phyloP scores from a whole-genome alignment of 148 eudicot genomes.

The Fagopyrum tataricum region DNA sequence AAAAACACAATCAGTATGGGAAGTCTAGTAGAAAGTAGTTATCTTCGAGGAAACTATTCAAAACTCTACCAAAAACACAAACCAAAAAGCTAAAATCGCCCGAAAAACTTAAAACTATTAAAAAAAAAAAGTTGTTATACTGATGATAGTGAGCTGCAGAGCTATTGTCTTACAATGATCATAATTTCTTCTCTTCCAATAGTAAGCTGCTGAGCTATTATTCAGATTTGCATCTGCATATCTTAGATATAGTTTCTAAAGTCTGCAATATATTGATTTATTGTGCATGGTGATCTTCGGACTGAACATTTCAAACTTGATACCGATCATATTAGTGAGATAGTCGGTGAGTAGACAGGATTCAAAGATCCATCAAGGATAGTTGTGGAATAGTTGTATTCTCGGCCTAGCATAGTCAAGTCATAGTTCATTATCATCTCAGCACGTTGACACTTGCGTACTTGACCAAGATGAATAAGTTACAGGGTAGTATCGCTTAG shows the following conservation, averaged over 20 bases:
- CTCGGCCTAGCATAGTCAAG: neutral
- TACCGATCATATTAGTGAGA: neutral
- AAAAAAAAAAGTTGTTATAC: too few species aligned
- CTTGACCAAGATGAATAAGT: neutral
- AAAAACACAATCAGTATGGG: too few species aligned
- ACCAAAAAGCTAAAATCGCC: too few species aligned
- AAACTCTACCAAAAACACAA: too few species aligned
- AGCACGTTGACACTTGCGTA: neutral
- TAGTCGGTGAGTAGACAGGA: neutral
- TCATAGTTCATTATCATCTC: neutral
- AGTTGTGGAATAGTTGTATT: neutral
- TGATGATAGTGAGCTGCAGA: neutral
- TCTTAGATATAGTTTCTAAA: neutral
- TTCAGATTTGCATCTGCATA: neutral
- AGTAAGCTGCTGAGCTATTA: neutral
- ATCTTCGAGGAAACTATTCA: neutral
- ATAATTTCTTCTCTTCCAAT: neutral
- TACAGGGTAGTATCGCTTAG: neutral
- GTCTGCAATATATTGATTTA: neutral
- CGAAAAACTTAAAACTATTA: too few species aligned
- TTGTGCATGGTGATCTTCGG: neutral
- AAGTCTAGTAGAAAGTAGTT: neutral
- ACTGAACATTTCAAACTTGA: neutral
- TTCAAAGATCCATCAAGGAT: neutral
- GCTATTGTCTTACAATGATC: neutral